Evolutionary conservation across 2,329 filamentous ascomycete species (phyloP), one percentile per base, ranked within the genome.

Genomic region (Talaromyces atroroseus): DNA sequence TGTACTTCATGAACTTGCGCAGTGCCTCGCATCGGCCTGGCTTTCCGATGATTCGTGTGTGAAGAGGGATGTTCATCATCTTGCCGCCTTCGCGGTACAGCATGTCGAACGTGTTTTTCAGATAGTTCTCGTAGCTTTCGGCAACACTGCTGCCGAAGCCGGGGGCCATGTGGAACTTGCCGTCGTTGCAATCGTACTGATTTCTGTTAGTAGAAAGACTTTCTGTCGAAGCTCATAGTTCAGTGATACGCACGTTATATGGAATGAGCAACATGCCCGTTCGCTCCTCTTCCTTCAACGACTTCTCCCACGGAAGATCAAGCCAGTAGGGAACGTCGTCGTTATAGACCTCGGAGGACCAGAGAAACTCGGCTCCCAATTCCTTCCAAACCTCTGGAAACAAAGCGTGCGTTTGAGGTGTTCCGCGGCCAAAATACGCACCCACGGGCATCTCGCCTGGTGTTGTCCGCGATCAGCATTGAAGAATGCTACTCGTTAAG

Each of bases 51-150:
- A 80, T 79, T 6, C 79, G 73, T 59, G 78, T 81, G 63, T 82
- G 80, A 24, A 82, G 63, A 1, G 76, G 78, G 23, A 82, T 74
- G 0, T 80, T 82, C 80, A 82, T 82, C 80, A 82, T 82, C 68
- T 80, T 81, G 52, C 72, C 65, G 0, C 78, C 79, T 59, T 82
- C 79, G 29, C 77, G 77, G 57, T 81, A 81, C 32, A 82, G 63
- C 18, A 79, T 75, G 61, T 82, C 80, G 52, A 82, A 82, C 0
- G 79, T 74, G 57, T 69, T 71, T 60, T 73, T 75, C 36, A 76
- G 62, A 54, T 74, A 74, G 49, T 74, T 65, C 51, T 74, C 73
- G 51, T 76, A 76, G 5, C 67, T 74, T 23, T 70, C 70, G 14
- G 67, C 71, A 44, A 67, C 72, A 5, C 74, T 68, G 60, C 79